Evolutionary conservation across 129 eudicot genomes (phyloP).

Genomic region (Oenanthe sinensis): DNA sequence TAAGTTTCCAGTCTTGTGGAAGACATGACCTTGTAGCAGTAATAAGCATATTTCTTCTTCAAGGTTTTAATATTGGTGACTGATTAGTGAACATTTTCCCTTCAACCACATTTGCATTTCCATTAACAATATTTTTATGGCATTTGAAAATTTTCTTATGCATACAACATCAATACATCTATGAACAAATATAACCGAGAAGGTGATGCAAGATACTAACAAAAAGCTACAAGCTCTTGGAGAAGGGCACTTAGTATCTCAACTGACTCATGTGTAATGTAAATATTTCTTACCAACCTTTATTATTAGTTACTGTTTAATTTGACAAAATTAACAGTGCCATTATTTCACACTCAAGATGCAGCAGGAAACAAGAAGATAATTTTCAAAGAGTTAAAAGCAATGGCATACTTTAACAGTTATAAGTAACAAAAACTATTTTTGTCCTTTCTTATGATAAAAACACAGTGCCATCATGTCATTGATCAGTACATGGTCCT

Average conservation of each 20-base stretch:
- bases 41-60: not conserved
- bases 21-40: not conserved
- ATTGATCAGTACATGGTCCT: not conserved
- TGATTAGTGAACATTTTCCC: not conserved
- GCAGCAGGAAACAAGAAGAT: not conserved
- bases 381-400: not conserved
- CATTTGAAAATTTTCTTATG: not conserved
- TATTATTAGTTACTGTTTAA: not conserved
- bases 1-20: not conserved
- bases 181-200: not conserved
- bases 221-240: not conserved
- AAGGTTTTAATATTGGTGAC: too few species aligned
- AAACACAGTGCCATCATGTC: not conserved
- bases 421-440: not conserved
- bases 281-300: not conserved
- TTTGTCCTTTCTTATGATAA: not conserved
- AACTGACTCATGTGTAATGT: not conserved
- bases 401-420: not conserved
- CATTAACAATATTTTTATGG: not conserved
- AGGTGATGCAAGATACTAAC: not conserved
- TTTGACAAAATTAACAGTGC: not conserved
- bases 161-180: not conserved
- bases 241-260: not conserved
- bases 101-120: not conserved
- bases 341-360: not conserved